Evolutionary conservation across 805 yeast genomes (phyloP).

Genomic region (Wickerhamomyces rabaulensis): DNA sequence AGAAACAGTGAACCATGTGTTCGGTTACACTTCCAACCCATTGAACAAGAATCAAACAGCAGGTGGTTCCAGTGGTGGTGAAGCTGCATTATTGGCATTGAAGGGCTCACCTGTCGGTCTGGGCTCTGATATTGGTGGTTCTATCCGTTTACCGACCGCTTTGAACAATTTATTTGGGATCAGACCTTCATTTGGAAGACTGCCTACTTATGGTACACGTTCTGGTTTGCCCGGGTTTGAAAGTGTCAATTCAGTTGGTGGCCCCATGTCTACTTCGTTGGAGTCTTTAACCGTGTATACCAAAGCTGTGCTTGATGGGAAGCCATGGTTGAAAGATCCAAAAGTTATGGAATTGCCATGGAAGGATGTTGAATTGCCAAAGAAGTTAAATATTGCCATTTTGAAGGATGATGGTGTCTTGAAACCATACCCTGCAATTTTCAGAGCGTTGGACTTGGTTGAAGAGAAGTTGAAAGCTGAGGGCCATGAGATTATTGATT

Average conservation of each 20-base stretch:
- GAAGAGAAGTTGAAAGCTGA: constrained; percentile 28
- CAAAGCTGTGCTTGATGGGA: constrained; percentile 25
- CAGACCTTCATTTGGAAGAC: constrained; percentile 41
- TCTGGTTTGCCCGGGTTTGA: constrained; percentile 21
- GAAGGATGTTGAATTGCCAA: constrained; percentile 30
- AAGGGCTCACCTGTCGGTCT: constrained; percentile 46
- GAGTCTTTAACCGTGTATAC: constrained; percentile 33
- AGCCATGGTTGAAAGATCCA: constrained; percentile 42
- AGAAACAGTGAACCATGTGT: constrained; percentile 40
- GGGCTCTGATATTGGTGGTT: constrained; percentile 53
- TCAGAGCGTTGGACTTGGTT: constrained; percentile 37
- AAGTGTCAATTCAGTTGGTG: constrained; percentile 39
- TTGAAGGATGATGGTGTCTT: constrained; percentile 38
- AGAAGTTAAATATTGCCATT: constrained; percentile 37
- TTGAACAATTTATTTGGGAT: constrained; percentile 37
- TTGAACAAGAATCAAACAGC: constrained; percentile 36
- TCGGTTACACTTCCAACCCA: constrained; percentile 44
- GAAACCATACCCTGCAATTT: constrained; percentile 45
- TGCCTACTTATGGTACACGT: constrained; percentile 27
- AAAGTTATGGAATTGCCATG: constrained; percentile 37
- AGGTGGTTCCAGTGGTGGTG: constrained; percentile 55
- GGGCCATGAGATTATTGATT: constrained; percentile 48
- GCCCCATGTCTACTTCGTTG: constrained; percentile 39
- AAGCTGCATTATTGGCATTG: constrained; percentile 40
- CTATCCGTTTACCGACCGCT: constrained; percentile 43